A percentile compares a stretch with the other conserved stretches of the same genome.
These are phyloP conservation scores for Didymella exigua DNA, from an alignment of 2,329 filamentous ascomycete genomes.

Conservation along the genomic window DNA sequence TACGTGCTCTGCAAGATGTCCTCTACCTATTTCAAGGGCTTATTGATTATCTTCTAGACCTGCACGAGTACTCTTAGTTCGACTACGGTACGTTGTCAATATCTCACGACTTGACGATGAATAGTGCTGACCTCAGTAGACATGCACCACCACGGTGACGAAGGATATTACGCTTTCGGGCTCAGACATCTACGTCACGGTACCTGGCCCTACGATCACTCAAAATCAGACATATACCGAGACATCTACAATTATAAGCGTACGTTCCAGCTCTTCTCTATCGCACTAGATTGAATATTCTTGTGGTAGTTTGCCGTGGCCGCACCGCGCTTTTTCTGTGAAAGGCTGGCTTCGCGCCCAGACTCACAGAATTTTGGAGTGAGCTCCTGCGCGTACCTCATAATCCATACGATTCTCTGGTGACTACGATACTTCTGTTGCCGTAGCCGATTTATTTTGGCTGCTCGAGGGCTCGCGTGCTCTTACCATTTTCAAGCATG, in stretches of 20 bases:
- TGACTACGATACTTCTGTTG: no score
- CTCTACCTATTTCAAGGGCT: no score
- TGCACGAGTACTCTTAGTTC: constrained; percentile 13
- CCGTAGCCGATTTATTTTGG: no score
- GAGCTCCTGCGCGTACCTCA: no score
- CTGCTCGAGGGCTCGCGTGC: no score
- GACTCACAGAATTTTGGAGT: no score
- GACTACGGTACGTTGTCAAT: neutral
- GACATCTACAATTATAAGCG: constrained; percentile 26
- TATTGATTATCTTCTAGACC: neutral
- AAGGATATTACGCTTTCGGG: constrained; percentile 17
- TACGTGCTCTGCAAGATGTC: neutral
- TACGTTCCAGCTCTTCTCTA: constrained; percentile 2
- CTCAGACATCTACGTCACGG: constrained; percentile 1
- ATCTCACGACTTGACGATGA: no score
- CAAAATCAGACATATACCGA: constrained; percentile 13
- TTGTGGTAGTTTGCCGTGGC: neutral
- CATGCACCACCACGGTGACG: constrained; percentile 17
- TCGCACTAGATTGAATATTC: no score
- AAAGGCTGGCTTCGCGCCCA: no score
- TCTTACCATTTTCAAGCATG: no score
- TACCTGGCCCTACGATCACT: constrained; percentile 10
- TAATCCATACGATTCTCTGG: no score
- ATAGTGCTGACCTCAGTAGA: constrained; percentile 1
- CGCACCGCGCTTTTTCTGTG: neutral